Base-by-base conservation (phyloP, 2,329 filamentous ascomycete species). In the Bipolaris zeicola region DNA sequence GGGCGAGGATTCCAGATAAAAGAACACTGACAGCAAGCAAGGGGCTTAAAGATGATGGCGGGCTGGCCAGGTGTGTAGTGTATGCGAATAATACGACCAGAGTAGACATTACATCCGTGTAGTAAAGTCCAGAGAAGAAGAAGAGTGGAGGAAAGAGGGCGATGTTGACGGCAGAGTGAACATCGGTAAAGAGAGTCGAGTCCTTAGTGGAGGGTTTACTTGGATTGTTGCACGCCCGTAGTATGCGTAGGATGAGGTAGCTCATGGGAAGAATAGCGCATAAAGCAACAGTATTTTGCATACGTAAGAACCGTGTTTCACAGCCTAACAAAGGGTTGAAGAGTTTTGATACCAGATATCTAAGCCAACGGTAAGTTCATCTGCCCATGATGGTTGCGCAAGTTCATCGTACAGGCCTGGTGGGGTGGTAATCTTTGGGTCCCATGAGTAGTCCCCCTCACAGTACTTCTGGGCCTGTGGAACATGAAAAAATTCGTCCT, bases 351-450 rank as follows among this genome's bases (percentile, higher is more conserved):
- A 79, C 62, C 18, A 79, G 46, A 62, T 82, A 82, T 39, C 77
- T 78, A 38, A 10, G 34, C 6, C 26, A n/a, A 66, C 28, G 60
- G 53, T 58, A 75, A 24, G 79, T 67, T 7, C 76, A 68, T 31
- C 36, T 43, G n/a, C 4, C 6, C 8, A 37, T 34, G 31, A 10
- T 16, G 22, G 11, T 13, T n/a, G 10, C 16, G 6, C n/a, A 50
- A 41, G 18, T 10, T 43, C 6, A 78, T 68, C 65, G 47, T 78
- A 81, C 68, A 99, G 79, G 33, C 93, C 95, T 0, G 95, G 94
- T 0, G 95, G 95, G 1, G 95, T 99, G 0, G 95, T 99, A 71
- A 99, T 95, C 75, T 98, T 99, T 57, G 94, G 89, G 76, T 99
- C 93, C 95, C 95, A 99, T 53, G 91, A 82, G 11, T 76, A 73